Percentiles rank a stretch among this genome's conserved stretches.
phyloP scores from a whole-genome alignment of 106 monocot species.

The Acorus gramineus region DNA sequence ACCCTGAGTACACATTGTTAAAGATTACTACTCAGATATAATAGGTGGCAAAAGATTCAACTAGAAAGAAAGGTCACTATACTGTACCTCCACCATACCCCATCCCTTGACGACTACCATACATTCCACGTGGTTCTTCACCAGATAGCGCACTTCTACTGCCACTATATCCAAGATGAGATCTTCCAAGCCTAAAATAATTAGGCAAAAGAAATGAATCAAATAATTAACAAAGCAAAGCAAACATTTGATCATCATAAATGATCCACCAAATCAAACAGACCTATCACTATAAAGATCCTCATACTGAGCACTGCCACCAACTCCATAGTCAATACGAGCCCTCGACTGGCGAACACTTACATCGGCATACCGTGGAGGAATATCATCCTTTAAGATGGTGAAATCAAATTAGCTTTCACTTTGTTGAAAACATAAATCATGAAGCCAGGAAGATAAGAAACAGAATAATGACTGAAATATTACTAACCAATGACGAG shows the following conservation, averaged over 20 bases:
- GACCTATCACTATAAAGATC: constrained; percentile 73
- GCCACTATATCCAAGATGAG: no score
- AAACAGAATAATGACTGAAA: neutral
- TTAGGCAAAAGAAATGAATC: no score
- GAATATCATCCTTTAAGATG: constrained; percentile 49
- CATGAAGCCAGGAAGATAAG: neutral
- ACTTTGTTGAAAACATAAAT: neutral
- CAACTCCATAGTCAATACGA: constrained; percentile 62
- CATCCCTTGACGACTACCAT: no score
- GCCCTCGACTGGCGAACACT: constrained; percentile 51
- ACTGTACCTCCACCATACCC: no score
- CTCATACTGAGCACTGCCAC: constrained; percentile 42
- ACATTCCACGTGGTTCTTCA: no score
- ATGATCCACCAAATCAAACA: constrained; percentile 1
- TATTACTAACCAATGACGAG: constrained; percentile 43
- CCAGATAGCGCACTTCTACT: no score
- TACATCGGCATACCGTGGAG: constrained; percentile 59
- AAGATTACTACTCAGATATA: no score
- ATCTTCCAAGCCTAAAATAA: no score
- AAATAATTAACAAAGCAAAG: no score
- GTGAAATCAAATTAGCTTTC: neutral
- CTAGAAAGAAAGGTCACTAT: no score
- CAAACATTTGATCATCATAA: neutral
- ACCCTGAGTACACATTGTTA: no score
- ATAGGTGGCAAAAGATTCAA: no score